Percentiles rank a stretch among this genome's conserved stretches.
Evolutionary conservation across 257 asterid species (phyloP).

Genomic region (Solanum ossicruentum): DNA sequence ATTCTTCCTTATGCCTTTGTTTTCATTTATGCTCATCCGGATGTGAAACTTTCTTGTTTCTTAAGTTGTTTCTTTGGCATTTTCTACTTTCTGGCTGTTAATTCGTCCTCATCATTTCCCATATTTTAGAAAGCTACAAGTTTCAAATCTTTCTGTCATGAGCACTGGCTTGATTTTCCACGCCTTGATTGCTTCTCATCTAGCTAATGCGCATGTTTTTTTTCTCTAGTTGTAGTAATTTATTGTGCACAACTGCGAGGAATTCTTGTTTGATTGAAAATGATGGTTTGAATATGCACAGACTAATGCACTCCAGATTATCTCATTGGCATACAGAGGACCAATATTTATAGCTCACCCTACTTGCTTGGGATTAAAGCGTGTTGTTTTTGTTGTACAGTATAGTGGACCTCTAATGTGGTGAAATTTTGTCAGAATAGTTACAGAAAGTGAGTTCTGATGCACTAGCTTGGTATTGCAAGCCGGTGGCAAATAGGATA

Average conservation of each 20-base stretch:
- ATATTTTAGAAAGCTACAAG: neutral
- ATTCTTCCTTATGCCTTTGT: neutral
- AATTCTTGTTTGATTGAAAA: neutral
- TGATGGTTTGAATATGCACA: neutral
- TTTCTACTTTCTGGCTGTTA: neutral
- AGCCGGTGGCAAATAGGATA: conserved; percentile 49
- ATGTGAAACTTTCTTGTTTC: neutral
- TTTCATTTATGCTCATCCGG: neutral
- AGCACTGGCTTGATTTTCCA: neutral
- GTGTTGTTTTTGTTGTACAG: neutral
- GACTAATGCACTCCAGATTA: neutral
- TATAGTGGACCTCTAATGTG: neutral
- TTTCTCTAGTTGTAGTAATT: neutral
- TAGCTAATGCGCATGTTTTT: neutral
- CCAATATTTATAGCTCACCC: neutral
- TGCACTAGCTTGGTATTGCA: conserved; percentile 65
- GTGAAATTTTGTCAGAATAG: neutral
- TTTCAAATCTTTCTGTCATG: neutral
- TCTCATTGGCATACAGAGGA: neutral
- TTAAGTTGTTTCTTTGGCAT: neutral
- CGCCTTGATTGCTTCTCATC: neutral
- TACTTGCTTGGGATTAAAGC: neutral
- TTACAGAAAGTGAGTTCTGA: conserved; percentile 33
- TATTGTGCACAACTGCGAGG: neutral
- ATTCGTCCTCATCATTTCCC: neutral